phyloP scores from a whole-genome alignment of 2,329 filamentous ascomycete genomes.

The Sclerotinia borealis region DNA sequence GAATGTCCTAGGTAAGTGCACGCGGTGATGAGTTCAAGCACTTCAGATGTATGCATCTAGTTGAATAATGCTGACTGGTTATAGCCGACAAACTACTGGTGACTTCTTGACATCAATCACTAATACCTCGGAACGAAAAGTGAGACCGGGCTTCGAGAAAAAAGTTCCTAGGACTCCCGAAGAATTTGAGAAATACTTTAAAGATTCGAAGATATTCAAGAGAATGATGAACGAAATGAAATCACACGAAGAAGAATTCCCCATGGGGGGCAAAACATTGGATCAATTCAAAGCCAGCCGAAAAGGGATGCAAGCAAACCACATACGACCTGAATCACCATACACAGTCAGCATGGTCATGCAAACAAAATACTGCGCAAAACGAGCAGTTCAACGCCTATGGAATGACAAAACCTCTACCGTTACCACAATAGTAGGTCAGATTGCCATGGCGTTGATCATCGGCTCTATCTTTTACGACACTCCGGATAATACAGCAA shows the following conservation, averaged over 20 bases:
- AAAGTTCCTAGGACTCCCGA: constrained; percentile 49
- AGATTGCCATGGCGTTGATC: constrained; percentile 51
- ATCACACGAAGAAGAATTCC: constrained; percentile 43
- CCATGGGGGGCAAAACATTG: constrained; percentile 32
- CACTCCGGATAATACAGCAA: constrained; percentile 44
- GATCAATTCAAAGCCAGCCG: constrained; percentile 36
- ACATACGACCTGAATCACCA: constrained; percentile 63
- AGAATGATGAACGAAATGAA: constrained; percentile 41
- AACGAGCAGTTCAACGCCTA: constrained; percentile 73
- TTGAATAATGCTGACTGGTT: not conserved
- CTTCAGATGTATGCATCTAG: too few relatives aligned
- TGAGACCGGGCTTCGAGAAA: constrained; percentile 51
- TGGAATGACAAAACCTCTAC: constrained; percentile 68
- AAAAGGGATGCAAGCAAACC: constrained; percentile 39
- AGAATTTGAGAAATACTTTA: constrained; percentile 50
- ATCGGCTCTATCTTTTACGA: constrained; percentile 61
- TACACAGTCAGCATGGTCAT: constrained; percentile 74
- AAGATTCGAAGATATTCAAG: constrained; percentile 40
- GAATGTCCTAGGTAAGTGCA: constrained; percentile 46
- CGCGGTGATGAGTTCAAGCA: not conserved
- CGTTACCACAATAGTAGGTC: constrained; percentile 39
- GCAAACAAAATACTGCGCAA: constrained; percentile 74
- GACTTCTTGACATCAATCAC: constrained; percentile 78
- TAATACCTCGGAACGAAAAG: constrained; percentile 51
- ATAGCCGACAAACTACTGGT: constrained; percentile 40